Evolutionary conservation across 2,329 filamentous ascomycete species (phyloP), one percentile per base, ranked within the genome.

Genomic region (Cercospora janseana): DNA sequence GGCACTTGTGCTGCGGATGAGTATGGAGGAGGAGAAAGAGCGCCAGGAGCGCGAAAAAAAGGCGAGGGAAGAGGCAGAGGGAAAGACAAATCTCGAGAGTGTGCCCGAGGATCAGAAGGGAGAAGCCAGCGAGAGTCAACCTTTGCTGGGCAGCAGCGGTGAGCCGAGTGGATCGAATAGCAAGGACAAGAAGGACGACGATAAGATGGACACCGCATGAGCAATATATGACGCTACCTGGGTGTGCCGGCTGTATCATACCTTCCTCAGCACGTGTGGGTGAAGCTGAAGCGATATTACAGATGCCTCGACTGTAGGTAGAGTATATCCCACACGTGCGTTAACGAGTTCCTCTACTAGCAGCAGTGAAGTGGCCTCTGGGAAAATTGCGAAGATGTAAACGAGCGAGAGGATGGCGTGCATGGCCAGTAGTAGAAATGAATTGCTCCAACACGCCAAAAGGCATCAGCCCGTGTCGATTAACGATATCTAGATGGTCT

Each of bases 21-120:
- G 88, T 71, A 89, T 95, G 81, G 93, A 98, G 70, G 93, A 98
- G 69, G 93, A 98, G 73, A 94, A 94, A 75, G 91, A 91, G 55
- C 79, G 93, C 63, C 85, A 94, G 72, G 91, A 95, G 70, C 89
- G 89, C 73, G 83, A 86, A 65, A 88, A 86, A 57, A 85, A 88
- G 61, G 85, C 88, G 60, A 80, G 83, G 52, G 71, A 75, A 28
- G 80, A 78, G 60, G 79, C 81, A 34, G 80, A 87, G 46, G 82
- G 82, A 60, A 92, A 91, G 75, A 82, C 82, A 34, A 81, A 83
- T 37, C 76, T 97, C 60, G 89, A 90, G 65, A 83, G 83, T 38
- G 89, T 97, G 66, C 84, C 89, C 62, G 63, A 66, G 70, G 79
- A 79, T 26, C 79, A 81, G 43, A 75, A 78, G 65, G 61, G 60